A percentile compares a stretch with the other conserved stretches of the same genome.
These are phyloP conservation scores for Thermomyces lanuginosus DNA, from an alignment of 2,329 filamentous ascomycete genomes.

Conservation along the genomic window DNA sequence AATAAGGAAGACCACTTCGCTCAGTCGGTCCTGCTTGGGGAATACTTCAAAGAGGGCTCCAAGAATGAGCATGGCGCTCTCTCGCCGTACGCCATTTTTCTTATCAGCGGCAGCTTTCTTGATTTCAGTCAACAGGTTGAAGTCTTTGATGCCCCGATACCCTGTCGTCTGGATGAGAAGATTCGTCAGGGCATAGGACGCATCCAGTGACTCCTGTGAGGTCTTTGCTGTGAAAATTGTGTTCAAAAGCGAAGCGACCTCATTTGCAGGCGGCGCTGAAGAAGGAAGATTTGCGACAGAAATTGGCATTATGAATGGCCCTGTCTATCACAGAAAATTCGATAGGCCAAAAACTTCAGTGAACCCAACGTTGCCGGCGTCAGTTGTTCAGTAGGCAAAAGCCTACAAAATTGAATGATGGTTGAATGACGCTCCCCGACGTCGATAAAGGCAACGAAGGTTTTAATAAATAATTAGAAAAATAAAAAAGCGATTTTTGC, in stretches of 20 bases:
- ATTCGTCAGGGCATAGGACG: conserved; percentile 48
- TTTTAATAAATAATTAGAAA: too few species aligned
- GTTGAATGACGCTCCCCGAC: too few species aligned
- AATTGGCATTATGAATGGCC: conserved; percentile 30
- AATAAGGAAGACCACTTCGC: conserved; percentile 67
- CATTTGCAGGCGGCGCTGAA: conserved; percentile 41
- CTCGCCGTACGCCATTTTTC: conserved; percentile 71
- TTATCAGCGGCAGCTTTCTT: conserved; percentile 78
- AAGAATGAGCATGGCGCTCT: conserved; percentile 87
- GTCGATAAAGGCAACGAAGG: too few species aligned
- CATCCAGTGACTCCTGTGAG: conserved; percentile 53
- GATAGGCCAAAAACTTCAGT: conserved; percentile 1
- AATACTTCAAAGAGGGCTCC: conserved; percentile 88
- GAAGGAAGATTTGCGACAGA: conserved; percentile 33
- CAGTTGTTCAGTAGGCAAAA: too few species aligned
- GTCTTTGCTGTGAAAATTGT: conserved; percentile 54
- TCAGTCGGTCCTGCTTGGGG: conserved; percentile 57
- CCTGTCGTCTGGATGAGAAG: conserved; percentile 49
- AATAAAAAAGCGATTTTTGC: too few species aligned
- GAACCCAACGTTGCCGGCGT: not conserved
- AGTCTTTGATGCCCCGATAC: conserved; percentile 44
- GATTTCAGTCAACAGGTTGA: conserved; percentile 46
- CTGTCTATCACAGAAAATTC: conserved; percentile 37
- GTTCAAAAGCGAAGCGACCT: conserved; percentile 46
- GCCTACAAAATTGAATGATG: too few species aligned